phyloP scores from a whole-genome alignment of 1,284 basidiomycete genomes.

The Coniophora puteana region DNA sequence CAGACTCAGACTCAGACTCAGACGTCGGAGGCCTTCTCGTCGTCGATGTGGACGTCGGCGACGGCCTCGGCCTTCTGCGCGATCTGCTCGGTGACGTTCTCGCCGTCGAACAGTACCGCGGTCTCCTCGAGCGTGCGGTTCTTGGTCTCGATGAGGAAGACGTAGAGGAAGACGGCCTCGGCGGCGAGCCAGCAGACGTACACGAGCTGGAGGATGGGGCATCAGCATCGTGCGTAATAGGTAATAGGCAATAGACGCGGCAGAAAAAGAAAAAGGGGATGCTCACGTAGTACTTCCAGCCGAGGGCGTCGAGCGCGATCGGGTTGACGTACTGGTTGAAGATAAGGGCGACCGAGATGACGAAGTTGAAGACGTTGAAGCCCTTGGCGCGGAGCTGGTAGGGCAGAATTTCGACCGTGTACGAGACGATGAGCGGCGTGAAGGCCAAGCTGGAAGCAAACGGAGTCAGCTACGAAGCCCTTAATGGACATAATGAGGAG shows the following conservation, averaged over 20 bases:
- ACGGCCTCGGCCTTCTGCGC: conserved; percentile 16
- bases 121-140: conserved; percentile 72
- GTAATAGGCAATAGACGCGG: background rate
- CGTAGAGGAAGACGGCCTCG: conserved; percentile 60
- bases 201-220: conserved; percentile 39
- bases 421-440: conserved; percentile 70
- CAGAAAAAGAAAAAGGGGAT: background rate
- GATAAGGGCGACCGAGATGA: conserved; percentile 61
- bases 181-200: conserved; percentile 66
- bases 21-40: conserved; percentile 28
- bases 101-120: conserved; percentile 69
- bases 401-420: conserved; percentile 74
- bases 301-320: conserved; percentile 53
- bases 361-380: conserved; percentile 68
- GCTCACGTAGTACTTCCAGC: conserved; percentile 64
- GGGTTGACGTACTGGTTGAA: conserved; percentile 86
- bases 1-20: too few species aligned
- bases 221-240: background rate
- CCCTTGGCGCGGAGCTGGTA: conserved; percentile 75
- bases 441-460: conserved; percentile 56
- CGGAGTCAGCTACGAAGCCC: conserved; percentile 1
- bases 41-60: conserved; percentile 26
- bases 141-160: conserved; percentile 72
- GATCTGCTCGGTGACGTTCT: conserved; percentile 44
- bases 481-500: background rate